Base-by-base conservation (phyloP, 169 alveolate species). In the Besnoitia besnoiti region DNA sequence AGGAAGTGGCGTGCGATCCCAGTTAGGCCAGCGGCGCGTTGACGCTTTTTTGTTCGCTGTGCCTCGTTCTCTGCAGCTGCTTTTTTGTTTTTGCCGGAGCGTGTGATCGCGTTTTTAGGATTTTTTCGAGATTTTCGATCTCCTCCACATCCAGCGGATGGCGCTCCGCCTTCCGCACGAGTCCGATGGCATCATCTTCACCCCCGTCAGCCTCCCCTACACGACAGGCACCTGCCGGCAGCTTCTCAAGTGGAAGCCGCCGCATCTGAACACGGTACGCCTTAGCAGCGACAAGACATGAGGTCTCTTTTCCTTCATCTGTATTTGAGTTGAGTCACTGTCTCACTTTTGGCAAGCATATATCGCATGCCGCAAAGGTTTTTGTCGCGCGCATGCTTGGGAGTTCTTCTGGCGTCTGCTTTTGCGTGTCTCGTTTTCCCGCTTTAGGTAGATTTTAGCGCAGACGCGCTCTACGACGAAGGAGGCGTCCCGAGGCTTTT, bases 201-300 rank as follows among this genome's bases (percentile, higher is more conserved):
- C 99, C 0, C 98, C 98, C 21, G 98, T 98, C 75, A 73, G 94
- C 44, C 96, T 97, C 73, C 98, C 99, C 14, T 98, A 98, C 91
- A 88, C 96, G 59, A 98, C 99, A 14, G 99, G 99, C 39, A 98
- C 99, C n/a, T 98, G 99, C 90, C 94, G 94, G 37, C 95, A 97
- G 75, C 96, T 98, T 30, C 94, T 98, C 44, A 98, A 98, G 94
- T 98, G 99, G 99, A 98, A 98, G 91, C 99, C 99, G 0, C 97
- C 98, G 42, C 97, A 98, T 61, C 95, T 98, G 85, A 98, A 98
- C 80, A 97, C 99, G 2, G 98, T 98, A 1, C 99, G 98, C 88
- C 27, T 19, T 24, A 27, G 19, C 5, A n/a, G n/a, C n/a, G n/a
- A n/a, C n/a, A n/a, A n/a, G n/a, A n/a, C n/a, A n/a, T n/a, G n/a